Evolutionary conservation across 2,329 filamentous ascomycete genomes (phyloP), one percentile per base, ranked within the genome.

Genomic region (Gaeumannomyces tritici): DNA sequence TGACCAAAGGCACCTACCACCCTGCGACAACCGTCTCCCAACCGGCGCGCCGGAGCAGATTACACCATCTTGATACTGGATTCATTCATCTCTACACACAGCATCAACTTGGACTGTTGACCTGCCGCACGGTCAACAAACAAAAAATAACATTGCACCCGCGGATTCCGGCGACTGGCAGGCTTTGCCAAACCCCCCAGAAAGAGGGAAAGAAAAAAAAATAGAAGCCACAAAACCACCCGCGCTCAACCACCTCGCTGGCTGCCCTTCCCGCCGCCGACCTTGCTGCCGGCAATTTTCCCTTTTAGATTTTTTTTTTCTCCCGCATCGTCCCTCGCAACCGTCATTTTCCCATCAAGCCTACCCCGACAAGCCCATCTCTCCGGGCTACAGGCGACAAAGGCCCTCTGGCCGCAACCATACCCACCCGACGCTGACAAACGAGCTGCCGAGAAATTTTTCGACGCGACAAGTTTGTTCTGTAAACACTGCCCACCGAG

Each of bases 141-240:
- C 26, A 27, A 26, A 31, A 31, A 26, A 54, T 26, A 31, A 24
- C 18, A 61, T 15, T 62, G 57, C 24, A 62, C 3, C 28, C 33
- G 51, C 21, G 54, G 61, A 57, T 57, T 61, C 56, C 61, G 55
- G 61, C 62, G 61, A 24, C 33, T 56, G 31, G 57, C 31, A 31
- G 35, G 26, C 31, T 42, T 15, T 59, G 57, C 57, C 57, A 59
- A 59, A 31, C 57, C 57, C 42, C 35, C 12, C 9, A 31, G 27
- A 31, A 29, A 13, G 31, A 26, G 26, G 35, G 15, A 35, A 33
- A 12, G 8, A 31, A 42, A 42, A 42, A 59, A 59, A 59, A 35
- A 59, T 18, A 26, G 42, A 51, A 51, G 42, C 56, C 21, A 58
- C 21, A 35, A 35, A 35, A 59, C 31, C 31, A 42, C 57, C 26